A percentile compares a stretch with the other conserved stretches of the same genome.
Conservation (phyloP, 2,329 filamentous ascomycete species). For the Teratosphaeria pseudoeucalypti region DNA sequence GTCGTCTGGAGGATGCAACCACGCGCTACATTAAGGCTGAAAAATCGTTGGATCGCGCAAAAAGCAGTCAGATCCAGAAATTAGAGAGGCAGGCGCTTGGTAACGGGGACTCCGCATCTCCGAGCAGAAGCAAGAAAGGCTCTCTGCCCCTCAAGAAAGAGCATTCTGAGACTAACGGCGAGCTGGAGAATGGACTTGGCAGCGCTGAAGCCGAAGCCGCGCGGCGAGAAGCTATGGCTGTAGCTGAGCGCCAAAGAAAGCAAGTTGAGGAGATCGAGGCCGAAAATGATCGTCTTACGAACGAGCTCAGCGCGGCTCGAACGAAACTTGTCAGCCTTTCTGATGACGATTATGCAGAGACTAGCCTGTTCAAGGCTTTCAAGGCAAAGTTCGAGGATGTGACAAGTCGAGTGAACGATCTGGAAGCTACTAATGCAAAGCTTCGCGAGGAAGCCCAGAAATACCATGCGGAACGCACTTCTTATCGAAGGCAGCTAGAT, state of each 20-base stretch:
- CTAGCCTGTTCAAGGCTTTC: conserved; percentile 85
- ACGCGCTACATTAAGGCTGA: conserved; percentile 90
- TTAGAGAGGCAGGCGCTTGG: conserved; percentile 79
- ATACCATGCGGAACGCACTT: conserved; percentile 71
- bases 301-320: conserved; percentile 68
- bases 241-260: conserved; percentile 73
- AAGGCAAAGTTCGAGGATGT: conserved; percentile 86
- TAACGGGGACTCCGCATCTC: conserved; percentile 31
- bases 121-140: conserved; percentile 34
- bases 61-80: conserved; percentile 82
- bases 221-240: conserved; percentile 66
- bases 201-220: conserved; percentile 60
- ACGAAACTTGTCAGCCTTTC: conserved; percentile 59
- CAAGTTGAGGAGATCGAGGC: conserved; percentile 70
- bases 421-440: conserved; percentile 80
- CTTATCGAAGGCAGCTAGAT: conserved; percentile 71
- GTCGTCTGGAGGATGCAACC: conserved; percentile 79
- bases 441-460: conserved; percentile 77
- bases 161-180: conserved; percentile 37
- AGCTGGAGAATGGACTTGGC: conserved; percentile 42
- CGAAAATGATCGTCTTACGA: conserved; percentile 64
- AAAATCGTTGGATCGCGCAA: conserved; percentile 81
- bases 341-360: conserved; percentile 89
- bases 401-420: conserved; percentile 79
- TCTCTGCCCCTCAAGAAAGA: conserved; percentile 35